Percentiles rank a stretch among this genome's conserved stretches.
Conservation (phyloP, 192 early-diverging fungal species). For the Chytriomyces hyalinus region DNA sequence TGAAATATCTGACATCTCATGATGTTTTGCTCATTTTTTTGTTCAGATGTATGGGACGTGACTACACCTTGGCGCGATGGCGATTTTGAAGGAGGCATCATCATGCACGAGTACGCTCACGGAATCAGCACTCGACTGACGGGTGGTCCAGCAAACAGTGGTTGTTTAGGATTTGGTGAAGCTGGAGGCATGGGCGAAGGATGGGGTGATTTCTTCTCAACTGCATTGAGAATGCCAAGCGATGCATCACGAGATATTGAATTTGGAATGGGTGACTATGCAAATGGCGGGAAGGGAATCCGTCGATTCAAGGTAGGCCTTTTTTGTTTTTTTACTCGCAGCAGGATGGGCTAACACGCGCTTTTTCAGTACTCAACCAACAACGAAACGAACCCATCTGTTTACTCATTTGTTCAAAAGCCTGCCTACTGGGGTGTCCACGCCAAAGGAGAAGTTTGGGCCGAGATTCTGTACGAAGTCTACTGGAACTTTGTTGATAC, state of each 20-base stretch:
- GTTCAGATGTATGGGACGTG: slow-evolving; percentile 74
- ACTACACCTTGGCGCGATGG: slow-evolving; percentile 72
- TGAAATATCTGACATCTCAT: no score
- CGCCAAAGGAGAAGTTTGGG: slow-evolving; percentile 94
- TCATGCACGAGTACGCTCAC: slow-evolving; percentile 94
- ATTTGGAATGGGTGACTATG: slow-evolving; percentile 82
- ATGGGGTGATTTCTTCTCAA: slow-evolving; percentile 93
- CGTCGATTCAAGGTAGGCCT: slow-evolving; percentile 67
- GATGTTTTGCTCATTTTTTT: slow-evolving; percentile 44
- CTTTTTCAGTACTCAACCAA: slow-evolving; percentile 86
- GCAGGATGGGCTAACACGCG: no score
- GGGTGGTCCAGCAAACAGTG: slow-evolving; percentile 88
- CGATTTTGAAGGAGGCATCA: slow-evolving; percentile 83
- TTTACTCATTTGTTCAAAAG: slow-evolving; percentile 75
- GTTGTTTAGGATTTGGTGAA: slow-evolving; percentile 88
- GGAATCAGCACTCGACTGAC: slow-evolving; percentile 91
- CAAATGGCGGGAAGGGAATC: slow-evolving; percentile 87
- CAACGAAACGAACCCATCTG: slow-evolving; percentile 76
- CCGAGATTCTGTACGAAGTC: slow-evolving; percentile 85
- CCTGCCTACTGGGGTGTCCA: slow-evolving; percentile 93
- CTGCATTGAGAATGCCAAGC: slow-evolving; percentile 67
- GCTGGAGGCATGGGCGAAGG: slow-evolving; percentile 94
- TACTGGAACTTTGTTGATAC: slow-evolving; percentile 64
- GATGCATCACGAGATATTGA: slow-evolving; percentile 61
- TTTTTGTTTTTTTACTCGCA: slow-evolving; percentile 1